Evolutionary conservation across 768 basidiomycete species (phyloP), one percentile per base, ranked within the genome.

Genomic region (Crepidotus variabilis): DNA sequence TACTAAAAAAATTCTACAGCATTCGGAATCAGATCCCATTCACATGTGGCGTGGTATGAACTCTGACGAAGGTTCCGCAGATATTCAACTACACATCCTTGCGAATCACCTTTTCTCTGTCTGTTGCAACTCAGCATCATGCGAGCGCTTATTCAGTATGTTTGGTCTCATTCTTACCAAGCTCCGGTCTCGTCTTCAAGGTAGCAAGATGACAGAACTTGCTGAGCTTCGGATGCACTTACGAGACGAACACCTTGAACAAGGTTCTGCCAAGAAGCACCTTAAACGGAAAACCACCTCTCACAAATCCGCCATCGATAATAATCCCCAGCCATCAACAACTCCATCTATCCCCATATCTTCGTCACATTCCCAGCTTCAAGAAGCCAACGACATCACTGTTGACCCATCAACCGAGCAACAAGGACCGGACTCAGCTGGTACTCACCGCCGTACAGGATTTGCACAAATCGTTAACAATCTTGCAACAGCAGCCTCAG

Each of bases 171-270:
- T 62, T 11, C 59, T 64, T 1, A 69, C 63, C 0, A 66, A 67
- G 53, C 59, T 57, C 8, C 62, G 63, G 2, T 39, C 47, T 21
- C 33, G 55, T 16, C 10, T 45, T 11, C 18, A 24, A 13, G 20
- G n/a, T 18, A 13, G 53, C 21, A 49, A 33, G 7, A 56, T 74
- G n/a, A 55, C 52, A 0, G 55, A 65, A 28, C 54, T 70, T 34
- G 62, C 66, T 1, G 69, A 72, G 48, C 58, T 68, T n/a, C 61
- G 63, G 43, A 60, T 72, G 52, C 66, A 69, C 39, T 23, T 71
- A 22, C 47, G 65, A 21, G 64, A 72, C 57, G 66, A 66, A 49
- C 61, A 69, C 52, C 16, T 60, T n/a, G n/a, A n/a, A n/a, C n/a
- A n/a, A n/a, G n/a, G n/a, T n/a, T n/a, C n/a, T n/a, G n/a, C n/a